phyloP scores from a whole-genome alignment of 805 yeast species.

The Nakazawaea pomicola region DNA sequence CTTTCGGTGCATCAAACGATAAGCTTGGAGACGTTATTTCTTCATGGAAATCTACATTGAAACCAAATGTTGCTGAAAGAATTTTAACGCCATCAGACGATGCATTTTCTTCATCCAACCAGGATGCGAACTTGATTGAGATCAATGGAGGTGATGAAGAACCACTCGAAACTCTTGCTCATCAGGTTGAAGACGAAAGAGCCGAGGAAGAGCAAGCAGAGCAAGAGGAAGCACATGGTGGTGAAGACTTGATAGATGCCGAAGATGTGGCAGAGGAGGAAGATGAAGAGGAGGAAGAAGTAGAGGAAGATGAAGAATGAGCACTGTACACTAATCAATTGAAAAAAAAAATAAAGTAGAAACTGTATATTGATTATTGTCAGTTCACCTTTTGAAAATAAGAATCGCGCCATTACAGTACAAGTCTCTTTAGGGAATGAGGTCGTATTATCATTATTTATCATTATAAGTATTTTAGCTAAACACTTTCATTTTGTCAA shows the following conservation, averaged over 20 bases:
- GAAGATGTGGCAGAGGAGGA: constrained; percentile 16
- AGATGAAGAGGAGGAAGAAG: constrained; percentile 18
- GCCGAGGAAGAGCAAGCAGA: constrained; percentile 1
- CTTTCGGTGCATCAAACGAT: constrained; percentile 46
- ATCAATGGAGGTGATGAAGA: constrained; percentile 27
- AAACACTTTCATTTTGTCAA: constrained; percentile 43
- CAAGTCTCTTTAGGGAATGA: too few species aligned
- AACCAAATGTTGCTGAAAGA: constrained; percentile 48
- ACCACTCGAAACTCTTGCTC: too few species aligned
- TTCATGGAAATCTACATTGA: constrained; percentile 64
- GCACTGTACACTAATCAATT: too few species aligned
- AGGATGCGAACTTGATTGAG: constrained; percentile 37
- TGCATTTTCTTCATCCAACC: constrained; percentile 10
- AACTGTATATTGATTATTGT: too few species aligned
- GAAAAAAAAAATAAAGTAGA: too few species aligned
- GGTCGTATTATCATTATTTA: too few species aligned
- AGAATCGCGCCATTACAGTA: too few species aligned
- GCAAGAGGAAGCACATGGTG: constrained; percentile 14
- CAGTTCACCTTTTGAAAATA: too few species aligned
- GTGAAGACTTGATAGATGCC: constrained; percentile 15
- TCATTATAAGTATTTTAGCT: too few species aligned
- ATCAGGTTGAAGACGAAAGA: too few species aligned
- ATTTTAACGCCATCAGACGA: constrained; percentile 39
- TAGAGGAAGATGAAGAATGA: constrained; percentile 16
- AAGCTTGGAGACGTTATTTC: constrained; percentile 43